Base-by-base conservation (phyloP, 371 early-diverging fungal genomes). In the Mortierella sp. region DNA sequence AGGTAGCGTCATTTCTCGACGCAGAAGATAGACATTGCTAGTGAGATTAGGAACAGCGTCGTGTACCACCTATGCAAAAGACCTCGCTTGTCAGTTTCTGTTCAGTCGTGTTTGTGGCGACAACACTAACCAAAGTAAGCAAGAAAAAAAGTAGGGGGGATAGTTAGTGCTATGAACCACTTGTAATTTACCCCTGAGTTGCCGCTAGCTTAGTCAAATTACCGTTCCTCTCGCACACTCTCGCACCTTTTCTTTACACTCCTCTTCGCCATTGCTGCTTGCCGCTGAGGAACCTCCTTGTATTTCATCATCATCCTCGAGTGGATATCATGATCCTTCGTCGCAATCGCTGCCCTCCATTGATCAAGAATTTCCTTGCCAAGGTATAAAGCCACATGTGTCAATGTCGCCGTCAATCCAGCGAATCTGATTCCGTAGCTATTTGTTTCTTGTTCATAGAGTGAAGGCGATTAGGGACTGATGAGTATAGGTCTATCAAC, bases 281-380 rank as follows among this genome's bases (percentile, higher is more conserved):
- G 94, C 91, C 91, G 93, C n/a, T 90, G 86, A 31, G 95, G 95
- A 1, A 94, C 95, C 71, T 93, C 92, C 43, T 85, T 83, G 81
- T 94, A 94, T 2, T 81, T 89, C 57, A 91, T 90, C 95, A 95
- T 94, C 80, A 95, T 86, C 73, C 90, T 89, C 72, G 89, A 87
- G 75, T 95, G 96, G 26, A 95, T 91, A 81, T 95, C 95, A 69
- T 91, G 91, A 61, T 80, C 80, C 21, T 50, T 74, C 73, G 70
- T 76, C 3, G 76, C 64, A 14, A 78, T 73, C 5, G 83, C 83
- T 19, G 80, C 77, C 59, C 26, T 73, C 78, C 82, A 82, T 40
- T 80, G 82, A 46, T 75, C 74, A 61, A 78, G 80, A 34, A 91
- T 86, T 24, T 87, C 81, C 43, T 86, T 88, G 55, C 92, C 92